Percentiles rank a stretch among this genome's conserved stretches.
Evolutionary conservation across 2,329 filamentous ascomycete species (phyloP).

Genomic region (Calonectria fujianensis): DNA sequence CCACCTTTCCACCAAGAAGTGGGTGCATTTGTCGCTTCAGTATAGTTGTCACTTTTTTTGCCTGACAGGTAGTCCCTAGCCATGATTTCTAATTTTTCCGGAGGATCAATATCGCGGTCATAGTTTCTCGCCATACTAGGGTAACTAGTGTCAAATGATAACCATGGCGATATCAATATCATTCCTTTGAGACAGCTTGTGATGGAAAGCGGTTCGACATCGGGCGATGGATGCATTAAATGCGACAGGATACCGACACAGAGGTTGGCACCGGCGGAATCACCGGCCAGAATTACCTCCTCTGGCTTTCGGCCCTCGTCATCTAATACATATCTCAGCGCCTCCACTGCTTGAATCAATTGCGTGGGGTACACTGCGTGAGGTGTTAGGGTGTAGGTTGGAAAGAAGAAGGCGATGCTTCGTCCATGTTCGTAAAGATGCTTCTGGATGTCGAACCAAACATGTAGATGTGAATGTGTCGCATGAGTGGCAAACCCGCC

Average conservation of each 20-base stretch:
- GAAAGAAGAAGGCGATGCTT: conserved; percentile 1
- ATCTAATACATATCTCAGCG: conserved; percentile 23
- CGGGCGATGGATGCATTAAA: neutral
- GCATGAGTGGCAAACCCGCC: conserved; percentile 8
- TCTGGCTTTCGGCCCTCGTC: neutral
- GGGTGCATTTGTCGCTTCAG: neutral
- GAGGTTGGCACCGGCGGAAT: conserved; percentile 13
- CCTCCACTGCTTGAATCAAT: neutral
- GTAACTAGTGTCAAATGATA: neutral
- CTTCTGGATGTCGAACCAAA: conserved; percentile 14
- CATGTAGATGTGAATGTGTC: neutral
- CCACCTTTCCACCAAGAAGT: neutral
- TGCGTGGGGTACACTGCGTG: neutral
- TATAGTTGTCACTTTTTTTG: conserved; percentile 3
- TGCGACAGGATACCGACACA: conserved; percentile 9
- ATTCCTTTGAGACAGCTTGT: neutral
- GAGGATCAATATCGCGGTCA: neutral
- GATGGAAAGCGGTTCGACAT: neutral
- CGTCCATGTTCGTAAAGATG: neutral
- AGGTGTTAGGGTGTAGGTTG: conserved; percentile 4
- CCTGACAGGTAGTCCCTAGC: neutral
- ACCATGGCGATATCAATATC: conserved; percentile 5
- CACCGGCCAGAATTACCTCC: conserved; percentile 15
- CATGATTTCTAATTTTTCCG: neutral
- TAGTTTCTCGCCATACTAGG: conserved; percentile 1